phyloP scores from a whole-genome alignment of 2,329 filamentous ascomycete species.

The Pseudogymnoascus sp. region DNA sequence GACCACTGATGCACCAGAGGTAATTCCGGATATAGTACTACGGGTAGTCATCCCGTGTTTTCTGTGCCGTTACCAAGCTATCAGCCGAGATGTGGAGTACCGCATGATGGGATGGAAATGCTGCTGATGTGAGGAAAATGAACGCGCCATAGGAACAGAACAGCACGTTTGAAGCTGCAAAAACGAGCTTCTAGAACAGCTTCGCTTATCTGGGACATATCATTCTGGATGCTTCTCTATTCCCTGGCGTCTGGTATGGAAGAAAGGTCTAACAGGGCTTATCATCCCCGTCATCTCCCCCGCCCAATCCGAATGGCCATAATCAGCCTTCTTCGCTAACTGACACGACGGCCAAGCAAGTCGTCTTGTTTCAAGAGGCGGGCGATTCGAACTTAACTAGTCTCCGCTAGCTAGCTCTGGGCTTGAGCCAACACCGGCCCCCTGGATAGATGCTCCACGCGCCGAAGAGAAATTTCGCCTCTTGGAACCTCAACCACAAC shows the following conservation, averaged over 20 bases:
- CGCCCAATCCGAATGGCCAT: not conserved
- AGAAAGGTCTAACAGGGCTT: not conserved
- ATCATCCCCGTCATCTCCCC: slow-evolving; percentile 1
- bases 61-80: not conserved
- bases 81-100: not conserved
- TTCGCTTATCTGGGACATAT: not conserved
- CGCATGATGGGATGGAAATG: not conserved
- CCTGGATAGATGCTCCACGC: not conserved
- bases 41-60: not conserved
- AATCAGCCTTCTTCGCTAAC: slow-evolving; percentile 7
- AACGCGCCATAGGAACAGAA: not conserved
- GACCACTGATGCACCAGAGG: not conserved
- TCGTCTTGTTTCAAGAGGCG: slow-evolving; percentile 3
- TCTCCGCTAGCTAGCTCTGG: not conserved
- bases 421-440: not conserved
- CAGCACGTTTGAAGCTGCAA: not conserved
- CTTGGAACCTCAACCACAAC: not conserved
- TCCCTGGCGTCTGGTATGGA: not conserved
- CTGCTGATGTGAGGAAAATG: not conserved
- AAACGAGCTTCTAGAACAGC: not conserved
- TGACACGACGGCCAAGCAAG: slow-evolving; percentile 1
- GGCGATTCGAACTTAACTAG: slow-evolving; percentile 7
- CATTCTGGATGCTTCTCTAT: not conserved
- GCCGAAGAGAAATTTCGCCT: not conserved
- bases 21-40: not conserved